Evolutionary conservation across 2,329 filamentous ascomycete species (phyloP).

Genomic region (Pyrenochaeta sp.): DNA sequence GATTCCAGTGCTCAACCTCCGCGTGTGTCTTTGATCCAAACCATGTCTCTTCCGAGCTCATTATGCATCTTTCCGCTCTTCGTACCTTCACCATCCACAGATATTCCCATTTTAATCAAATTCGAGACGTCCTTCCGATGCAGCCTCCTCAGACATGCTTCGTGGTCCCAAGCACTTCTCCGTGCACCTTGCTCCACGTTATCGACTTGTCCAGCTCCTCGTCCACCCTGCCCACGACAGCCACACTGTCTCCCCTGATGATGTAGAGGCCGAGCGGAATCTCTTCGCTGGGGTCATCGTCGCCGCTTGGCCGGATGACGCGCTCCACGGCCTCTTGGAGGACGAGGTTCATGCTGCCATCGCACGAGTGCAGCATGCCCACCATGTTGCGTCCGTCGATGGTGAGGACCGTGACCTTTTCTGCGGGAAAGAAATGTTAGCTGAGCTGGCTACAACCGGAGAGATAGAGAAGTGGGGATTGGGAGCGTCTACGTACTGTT

Average conservation of each 20-base stretch:
- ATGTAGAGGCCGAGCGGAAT: conserved; percentile 88
- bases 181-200: conserved; percentile 90
- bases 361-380: conserved; percentile 83
- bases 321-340: conserved; percentile 84
- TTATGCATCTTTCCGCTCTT: no score
- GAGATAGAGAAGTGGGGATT: not conserved
- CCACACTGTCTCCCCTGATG: conserved; percentile 93
- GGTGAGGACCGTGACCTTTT: conserved; percentile 90
- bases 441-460: not conserved
- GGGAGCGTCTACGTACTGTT: no score
- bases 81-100: no score
- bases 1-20: no score
- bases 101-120: not conserved
- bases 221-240: conserved; percentile 86
- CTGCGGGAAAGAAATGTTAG: conserved; percentile 59
- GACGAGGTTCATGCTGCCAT: conserved; percentile 93
- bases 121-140: not conserved
- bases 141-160: conserved; percentile 66
- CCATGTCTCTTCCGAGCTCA: no score
- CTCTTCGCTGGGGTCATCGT: conserved; percentile 79
- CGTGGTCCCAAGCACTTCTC: conserved; percentile 80
- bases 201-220: conserved; percentile 89
- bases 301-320: conserved; percentile 85
- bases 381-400: conserved; percentile 82
- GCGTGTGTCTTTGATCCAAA: not conserved